Evolutionary conservation across 352 stramenopile species (phyloP), one percentile per base, ranked within the genome.

Genomic region (Plasmopara muralis): DNA sequence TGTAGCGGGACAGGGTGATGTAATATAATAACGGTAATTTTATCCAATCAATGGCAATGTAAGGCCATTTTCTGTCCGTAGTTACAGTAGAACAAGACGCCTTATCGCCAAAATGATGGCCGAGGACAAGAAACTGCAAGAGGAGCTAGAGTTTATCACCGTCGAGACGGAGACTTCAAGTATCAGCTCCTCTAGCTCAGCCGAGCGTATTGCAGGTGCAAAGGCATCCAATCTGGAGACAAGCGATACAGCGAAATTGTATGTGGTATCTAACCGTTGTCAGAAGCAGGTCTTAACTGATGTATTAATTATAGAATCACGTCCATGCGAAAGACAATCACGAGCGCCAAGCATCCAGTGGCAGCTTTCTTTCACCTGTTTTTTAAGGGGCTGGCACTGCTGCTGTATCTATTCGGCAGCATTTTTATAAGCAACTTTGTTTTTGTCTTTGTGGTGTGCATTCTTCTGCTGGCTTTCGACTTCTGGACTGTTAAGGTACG

Each of bases 401-500:
- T 93, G 30, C 53, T 98, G 47, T 99, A 99, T 70, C 70, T 98
- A 18, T 97, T 98, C 55, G 92, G 92, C n/a, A 70, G 69, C 39
- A 70, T 95, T 39, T 69, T 96, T 62, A 88, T 86, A 52, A 79
- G 76, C 55, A 97, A 93, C 76, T 98, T 97, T 56, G 88, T 98
- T 37, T 97, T 98, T 57, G 85, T 98, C 54, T 98, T 97, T 25
- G 95, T 99, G 18, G 60, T 98, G 14, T 98, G 91, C 68, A 98
- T 99, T 42, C 60, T 99, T 15, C 67, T 98, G 2, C 57, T 98
- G 31, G 91, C 95, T 8, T 97, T 97, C 43, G 96, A 99, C 72
- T 99, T 99, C 68, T 99, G 96, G 96, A 96, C 96, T 0, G 95
- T 98, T 29, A 99, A 99, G 69, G 75, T 86, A 50, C 13, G 60